Evolutionary conservation across 768 basidiomycete genomes (phyloP).

Genomic region (Royoungia palumana): DNA sequence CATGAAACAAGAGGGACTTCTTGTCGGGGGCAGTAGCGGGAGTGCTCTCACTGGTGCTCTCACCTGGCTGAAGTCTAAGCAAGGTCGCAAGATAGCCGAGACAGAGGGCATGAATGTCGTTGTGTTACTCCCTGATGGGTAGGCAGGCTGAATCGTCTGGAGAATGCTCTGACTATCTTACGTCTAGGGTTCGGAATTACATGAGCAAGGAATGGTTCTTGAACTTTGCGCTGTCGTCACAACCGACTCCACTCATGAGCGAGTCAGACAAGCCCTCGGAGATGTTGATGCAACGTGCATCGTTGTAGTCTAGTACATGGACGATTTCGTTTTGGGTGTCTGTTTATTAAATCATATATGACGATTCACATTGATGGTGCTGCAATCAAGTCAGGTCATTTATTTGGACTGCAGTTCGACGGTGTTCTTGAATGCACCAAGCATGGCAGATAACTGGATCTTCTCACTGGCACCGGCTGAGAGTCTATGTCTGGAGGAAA

Average conservation of each 20-base stretch:
- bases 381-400: too few species aligned
- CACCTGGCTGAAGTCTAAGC: conserved; percentile 68
- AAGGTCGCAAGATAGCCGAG: conserved; percentile 60
- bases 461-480: conserved; percentile 94
- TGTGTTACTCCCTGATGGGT: conserved; percentile 88
- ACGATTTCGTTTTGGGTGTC: background rate
- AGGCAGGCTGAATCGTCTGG: conserved; percentile 22
- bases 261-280: conserved; percentile 2
- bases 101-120: conserved; percentile 84
- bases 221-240: conserved; percentile 55
- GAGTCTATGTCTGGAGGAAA: conserved; percentile 67
- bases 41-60: conserved; percentile 78
- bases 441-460: conserved; percentile 85
- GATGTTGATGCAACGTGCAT: conserved; percentile 2
- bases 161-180: background rate
- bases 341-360: too few species aligned
- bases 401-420: conserved; percentile 70
- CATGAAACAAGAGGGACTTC: conserved; percentile 82
- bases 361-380: background rate
- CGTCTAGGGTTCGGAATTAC: conserved; percentile 79
- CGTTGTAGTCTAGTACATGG: background rate
- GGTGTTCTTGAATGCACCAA: conserved; percentile 91
- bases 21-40: conserved; percentile 93
- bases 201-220: conserved; percentile 95
- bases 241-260: conserved; percentile 45